Conservation (phyloP, 352 stramenopile species). For the Phytophthora melonis region DNA sequence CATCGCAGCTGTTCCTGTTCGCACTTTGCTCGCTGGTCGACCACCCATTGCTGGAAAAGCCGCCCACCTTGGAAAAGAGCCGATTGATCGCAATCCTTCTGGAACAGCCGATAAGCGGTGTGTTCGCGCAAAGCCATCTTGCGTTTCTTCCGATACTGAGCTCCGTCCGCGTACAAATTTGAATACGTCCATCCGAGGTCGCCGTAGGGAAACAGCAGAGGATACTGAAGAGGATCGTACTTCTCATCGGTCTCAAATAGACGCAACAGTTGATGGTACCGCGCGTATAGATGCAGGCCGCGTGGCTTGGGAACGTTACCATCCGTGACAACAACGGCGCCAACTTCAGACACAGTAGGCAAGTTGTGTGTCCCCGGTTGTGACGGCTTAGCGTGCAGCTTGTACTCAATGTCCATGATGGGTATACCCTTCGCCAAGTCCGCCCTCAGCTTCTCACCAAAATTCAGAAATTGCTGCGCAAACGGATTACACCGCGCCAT, state of each 20-base stretch:
- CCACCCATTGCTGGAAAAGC: too few species aligned
- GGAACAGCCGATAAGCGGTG: too few species aligned
- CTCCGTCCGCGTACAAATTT: not conserved
- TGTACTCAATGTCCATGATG: not conserved
- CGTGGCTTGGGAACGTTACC: not conserved
- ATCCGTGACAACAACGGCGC: not conserved
- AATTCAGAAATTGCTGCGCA: not conserved
- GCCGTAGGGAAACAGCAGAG: slow-evolving; percentile 6
- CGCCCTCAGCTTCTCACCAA: not conserved
- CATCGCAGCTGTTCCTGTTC: too few species aligned
- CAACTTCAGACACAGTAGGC: slow-evolving; percentile 8
- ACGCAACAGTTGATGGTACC: not conserved
- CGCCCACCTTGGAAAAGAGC: too few species aligned
- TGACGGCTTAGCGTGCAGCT: not conserved
- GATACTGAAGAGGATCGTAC: slow-evolving; percentile 17
- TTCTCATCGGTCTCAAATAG: slow-evolving; percentile 9
- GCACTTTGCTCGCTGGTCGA: too few species aligned
- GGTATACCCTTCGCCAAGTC: not conserved
- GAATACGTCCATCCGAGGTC: slow-evolving; percentile 19
- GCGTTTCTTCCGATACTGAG: not conserved
- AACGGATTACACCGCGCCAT: slow-evolving; percentile 29
- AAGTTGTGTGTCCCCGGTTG: slow-evolving; percentile 13
- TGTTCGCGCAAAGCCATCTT: not conserved
- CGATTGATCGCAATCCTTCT: too few species aligned
- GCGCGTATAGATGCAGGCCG: not conserved